A percentile compares a stretch with the other conserved stretches of the same genome.
These are phyloP conservation scores for Aspergillus awamori DNA, from an alignment of 2,329 filamentous ascomycete species.

Conservation along the genomic window DNA sequence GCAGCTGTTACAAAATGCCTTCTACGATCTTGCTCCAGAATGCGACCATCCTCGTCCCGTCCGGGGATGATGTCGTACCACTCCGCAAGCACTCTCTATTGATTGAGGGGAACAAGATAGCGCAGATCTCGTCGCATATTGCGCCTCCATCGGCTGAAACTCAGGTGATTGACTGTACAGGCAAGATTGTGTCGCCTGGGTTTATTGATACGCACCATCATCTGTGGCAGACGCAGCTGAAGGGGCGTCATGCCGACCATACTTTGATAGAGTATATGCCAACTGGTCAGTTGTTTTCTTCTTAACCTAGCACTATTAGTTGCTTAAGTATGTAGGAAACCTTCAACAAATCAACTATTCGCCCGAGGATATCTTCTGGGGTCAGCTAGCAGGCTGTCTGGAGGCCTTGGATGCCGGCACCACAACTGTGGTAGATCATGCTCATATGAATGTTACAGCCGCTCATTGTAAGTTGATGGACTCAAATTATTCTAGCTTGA, in stretches of 20 bases:
- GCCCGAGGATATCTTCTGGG: constrained; percentile 52
- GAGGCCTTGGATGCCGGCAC: constrained; percentile 29
- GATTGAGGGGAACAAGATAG: constrained; percentile 26
- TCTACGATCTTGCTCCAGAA: constrained; percentile 23
- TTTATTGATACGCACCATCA: constrained; percentile 46
- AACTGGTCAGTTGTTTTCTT: constrained; percentile 10
- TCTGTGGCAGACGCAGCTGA: constrained; percentile 50
- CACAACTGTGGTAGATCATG: constrained; percentile 37
- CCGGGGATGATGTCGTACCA: constrained; percentile 15
- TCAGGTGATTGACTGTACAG: constrained; percentile 45
- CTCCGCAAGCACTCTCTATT: constrained; percentile 18
- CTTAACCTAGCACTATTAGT: not conserved
- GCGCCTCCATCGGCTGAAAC: constrained; percentile 10
- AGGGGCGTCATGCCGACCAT: constrained; percentile 43
- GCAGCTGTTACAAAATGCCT: not conserved
- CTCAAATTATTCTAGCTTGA: not conserved
- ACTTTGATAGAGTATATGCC: constrained; percentile 46
- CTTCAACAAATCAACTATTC: constrained; percentile 31
- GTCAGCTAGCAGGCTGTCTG: constrained; percentile 31
- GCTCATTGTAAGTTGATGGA: constrained; percentile 24
- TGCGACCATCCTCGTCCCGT: constrained; percentile 21
- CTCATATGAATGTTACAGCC: constrained; percentile 32
- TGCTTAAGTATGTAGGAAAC: constrained; percentile 17
- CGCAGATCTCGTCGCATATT: constrained; percentile 22
- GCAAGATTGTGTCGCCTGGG: constrained; percentile 36